Base-by-base conservation (phyloP, 768 basidiomycete species). In the Tylopilus rubrobrunneus region DNA sequence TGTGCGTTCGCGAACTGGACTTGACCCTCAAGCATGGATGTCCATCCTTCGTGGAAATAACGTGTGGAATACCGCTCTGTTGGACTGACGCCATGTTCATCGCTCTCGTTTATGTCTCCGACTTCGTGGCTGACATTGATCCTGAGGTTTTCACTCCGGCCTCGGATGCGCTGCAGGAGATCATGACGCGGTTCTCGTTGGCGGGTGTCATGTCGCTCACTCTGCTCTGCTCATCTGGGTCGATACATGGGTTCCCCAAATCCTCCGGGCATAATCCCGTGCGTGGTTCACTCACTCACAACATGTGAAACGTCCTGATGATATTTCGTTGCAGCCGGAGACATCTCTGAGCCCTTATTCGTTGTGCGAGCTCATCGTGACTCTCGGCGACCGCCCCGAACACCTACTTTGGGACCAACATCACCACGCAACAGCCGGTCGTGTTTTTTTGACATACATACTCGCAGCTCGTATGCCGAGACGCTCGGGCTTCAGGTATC, bases 401-500 rank as follows among this genome's bases (percentile, higher is more conserved):
- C 1, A 71, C 78, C 15, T 94, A 90, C 70, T 74, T 94, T 50
- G 87, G 91, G 6, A 63, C 77, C 6, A 79, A 88, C 60, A 79
- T 95, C 49, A 76, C 83, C 1, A 81, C 82, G 0, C 62, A 73
- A 4, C 59, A 64, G 1, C 67, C 66, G 0, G 75, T 80, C 1
- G 56, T 67, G 1, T 68, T 72, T n/a, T 65, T 53, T 29, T 57
- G 60, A 5, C 72, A 73, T 41, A 75, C 77, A 1, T 74, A 75
- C 53, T 75, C 73, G 0, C 75, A 81, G 14, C 75, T 86, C 11
- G 77, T 82, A 0, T n/a, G n/a, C 92, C 94, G 60, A 78, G 76
- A 88, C 88, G 3, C 78, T 96, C 3, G 83, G 83, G 1, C 94
- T 95, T 62, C 96, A n/a, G 95, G 88, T 95, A 92, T 58, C 73